Evolutionary conservation across 257 asterid species (phyloP).

Genomic region (Capsicum rhomboideum): DNA sequence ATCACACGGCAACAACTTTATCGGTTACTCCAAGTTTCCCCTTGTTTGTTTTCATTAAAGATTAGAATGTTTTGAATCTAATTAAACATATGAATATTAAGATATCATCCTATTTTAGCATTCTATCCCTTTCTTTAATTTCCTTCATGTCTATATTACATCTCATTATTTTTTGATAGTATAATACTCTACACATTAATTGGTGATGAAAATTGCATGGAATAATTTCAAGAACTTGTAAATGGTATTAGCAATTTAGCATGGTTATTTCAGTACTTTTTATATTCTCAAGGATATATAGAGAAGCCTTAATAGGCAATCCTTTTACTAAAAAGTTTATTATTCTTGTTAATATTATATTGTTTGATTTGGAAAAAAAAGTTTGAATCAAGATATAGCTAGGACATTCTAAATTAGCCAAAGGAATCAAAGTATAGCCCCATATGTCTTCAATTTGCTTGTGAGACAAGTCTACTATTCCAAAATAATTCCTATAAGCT

Average conservation of each 20-base stretch:
- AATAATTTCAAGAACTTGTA: not conserved
- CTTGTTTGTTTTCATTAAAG: too few relatives aligned
- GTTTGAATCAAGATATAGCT: not conserved
- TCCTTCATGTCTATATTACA: not conserved
- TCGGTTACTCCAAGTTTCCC: too few relatives aligned
- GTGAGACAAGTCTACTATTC: not conserved
- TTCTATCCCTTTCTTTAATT: not conserved
- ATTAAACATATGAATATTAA: too few relatives aligned
- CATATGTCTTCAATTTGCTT: not conserved
- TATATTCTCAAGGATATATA: not conserved
- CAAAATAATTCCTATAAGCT: not conserved
- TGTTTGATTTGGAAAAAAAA: not conserved
- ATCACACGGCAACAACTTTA: too few relatives aligned
- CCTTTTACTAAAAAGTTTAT: not conserved
- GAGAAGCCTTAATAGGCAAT: not conserved
- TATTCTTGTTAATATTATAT: not conserved
- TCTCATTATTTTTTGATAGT: not conserved
- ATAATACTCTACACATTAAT: not conserved
- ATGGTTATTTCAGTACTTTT: not conserved
- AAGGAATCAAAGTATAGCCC: not conserved
- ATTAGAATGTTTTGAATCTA: too few relatives aligned
- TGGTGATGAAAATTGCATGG: not conserved
- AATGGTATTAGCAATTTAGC: not conserved
- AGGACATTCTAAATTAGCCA: not conserved
- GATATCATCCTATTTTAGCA: too few relatives aligned